phyloP scores from a whole-genome alignment of 768 basidiomycete genomes.

The Rhizopogon vesiculosus region DNA sequence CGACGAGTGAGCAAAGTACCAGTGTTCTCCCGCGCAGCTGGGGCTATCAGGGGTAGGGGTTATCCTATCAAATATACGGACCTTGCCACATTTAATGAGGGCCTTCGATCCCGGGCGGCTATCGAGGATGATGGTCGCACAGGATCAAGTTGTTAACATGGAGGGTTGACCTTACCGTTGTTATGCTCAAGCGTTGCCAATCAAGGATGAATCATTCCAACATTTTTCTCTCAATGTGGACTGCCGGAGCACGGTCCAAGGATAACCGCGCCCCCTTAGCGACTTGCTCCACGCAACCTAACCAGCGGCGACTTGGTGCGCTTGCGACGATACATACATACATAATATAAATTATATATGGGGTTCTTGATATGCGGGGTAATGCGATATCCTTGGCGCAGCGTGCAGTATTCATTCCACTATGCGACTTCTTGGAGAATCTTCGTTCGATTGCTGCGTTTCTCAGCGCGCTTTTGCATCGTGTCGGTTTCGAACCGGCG shows the following conservation, averaged over 20 bases:
- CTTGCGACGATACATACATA: too few species aligned
- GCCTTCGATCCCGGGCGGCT: not conserved
- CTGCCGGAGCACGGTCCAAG: too few species aligned
- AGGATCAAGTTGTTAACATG: not conserved
- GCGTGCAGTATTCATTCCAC: not conserved
- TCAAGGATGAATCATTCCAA: not conserved
- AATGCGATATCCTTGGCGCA: not conserved
- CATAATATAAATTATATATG: not conserved
- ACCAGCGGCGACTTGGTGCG: not conserved
- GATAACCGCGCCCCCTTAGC: not conserved
- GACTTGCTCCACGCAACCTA: not conserved
- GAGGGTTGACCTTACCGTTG: not conserved
- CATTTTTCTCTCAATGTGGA: not conserved
- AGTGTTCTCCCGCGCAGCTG: not conserved
- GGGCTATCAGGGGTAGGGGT: not conserved
- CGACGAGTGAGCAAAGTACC: not conserved
- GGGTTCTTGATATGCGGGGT: not conserved
- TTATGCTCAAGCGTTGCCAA: not conserved
- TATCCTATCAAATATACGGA: not conserved
- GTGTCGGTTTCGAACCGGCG: not conserved
- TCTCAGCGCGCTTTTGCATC: not conserved
- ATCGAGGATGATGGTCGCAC: constrained; percentile 2
- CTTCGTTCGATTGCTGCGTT: not conserved
- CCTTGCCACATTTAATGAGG: not conserved
- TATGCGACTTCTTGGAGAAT: not conserved